phyloP scores from a whole-genome alignment of 805 yeast genomes.

The Candida easanensis region DNA sequence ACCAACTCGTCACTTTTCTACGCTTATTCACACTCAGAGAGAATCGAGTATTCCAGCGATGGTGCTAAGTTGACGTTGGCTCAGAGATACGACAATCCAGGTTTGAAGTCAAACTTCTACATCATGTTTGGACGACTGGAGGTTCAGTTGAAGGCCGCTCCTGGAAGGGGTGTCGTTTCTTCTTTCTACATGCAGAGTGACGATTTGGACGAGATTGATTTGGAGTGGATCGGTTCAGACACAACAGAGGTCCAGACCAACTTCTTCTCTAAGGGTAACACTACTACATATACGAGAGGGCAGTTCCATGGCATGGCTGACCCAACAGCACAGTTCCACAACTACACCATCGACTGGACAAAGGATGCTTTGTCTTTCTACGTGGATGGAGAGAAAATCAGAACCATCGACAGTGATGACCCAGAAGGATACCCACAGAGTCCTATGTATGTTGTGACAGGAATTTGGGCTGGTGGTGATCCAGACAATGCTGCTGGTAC shows the following conservation, averaged over 20 bases:
- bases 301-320: slow-evolving; percentile 55
- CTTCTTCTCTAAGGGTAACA: slow-evolving; percentile 78
- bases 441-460: slow-evolving; percentile 74
- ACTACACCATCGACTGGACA: slow-evolving; percentile 85
- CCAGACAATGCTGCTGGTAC: slow-evolving; percentile 62
- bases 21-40: slow-evolving; percentile 39
- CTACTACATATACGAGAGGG: slow-evolving; percentile 78
- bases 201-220: slow-evolving; percentile 85
- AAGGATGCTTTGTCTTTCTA: slow-evolving; percentile 63
- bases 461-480: slow-evolving; percentile 86
- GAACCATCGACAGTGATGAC: slow-evolving; percentile 55
- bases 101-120: slow-evolving; percentile 72
- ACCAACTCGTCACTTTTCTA: slow-evolving; percentile 43
- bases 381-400: slow-evolving; percentile 64
- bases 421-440: slow-evolving; percentile 82
- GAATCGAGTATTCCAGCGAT: slow-evolving; percentile 43
- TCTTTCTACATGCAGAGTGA: slow-evolving; percentile 80
- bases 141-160: slow-evolving; percentile 66
- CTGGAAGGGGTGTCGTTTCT: slow-evolving; percentile 77
- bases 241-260: slow-evolving; percentile 70
- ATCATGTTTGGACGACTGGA: slow-evolving; percentile 88
- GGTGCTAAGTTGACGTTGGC: slow-evolving; percentile 66
- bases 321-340: slow-evolving; percentile 63
- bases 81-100: slow-evolving; percentile 72
- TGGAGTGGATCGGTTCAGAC: slow-evolving; percentile 87